A percentile compares a stretch with the other conserved stretches of the same genome.
Evolutionary conservation across 2,329 filamentous ascomycete genomes (phyloP).

Genomic region (Monosporascus sp.): DNA sequence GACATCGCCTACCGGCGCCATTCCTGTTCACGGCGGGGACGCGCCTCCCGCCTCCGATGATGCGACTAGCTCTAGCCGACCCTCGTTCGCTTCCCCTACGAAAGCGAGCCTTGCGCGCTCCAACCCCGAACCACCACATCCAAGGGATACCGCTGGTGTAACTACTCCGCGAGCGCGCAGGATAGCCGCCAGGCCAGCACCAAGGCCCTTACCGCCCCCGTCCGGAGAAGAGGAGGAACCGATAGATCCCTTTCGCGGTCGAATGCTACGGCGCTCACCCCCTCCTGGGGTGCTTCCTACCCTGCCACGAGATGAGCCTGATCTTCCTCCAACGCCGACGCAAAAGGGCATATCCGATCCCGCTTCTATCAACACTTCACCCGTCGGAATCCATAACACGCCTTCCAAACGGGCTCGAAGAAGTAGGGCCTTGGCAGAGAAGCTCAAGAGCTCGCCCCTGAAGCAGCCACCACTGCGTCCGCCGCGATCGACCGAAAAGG

Average conservation of each 20-base stretch:
- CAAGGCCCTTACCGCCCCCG: conserved; percentile 42
- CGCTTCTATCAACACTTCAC: conserved; percentile 45
- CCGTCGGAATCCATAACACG: conserved; percentile 54
- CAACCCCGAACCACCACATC: conserved; percentile 42
- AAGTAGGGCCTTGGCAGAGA: conserved; percentile 32
- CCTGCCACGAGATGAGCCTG: conserved; percentile 47
- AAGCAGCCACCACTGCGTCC: conserved; percentile 37
- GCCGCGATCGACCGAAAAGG: conserved; percentile 5
- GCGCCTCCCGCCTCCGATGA: conserved; percentile 11
- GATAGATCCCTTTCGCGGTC: conserved; percentile 35
- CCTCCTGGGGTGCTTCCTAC: conserved; percentile 27
- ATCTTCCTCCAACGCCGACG: conserved; percentile 55
- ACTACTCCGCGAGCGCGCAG: conserved; percentile 32
- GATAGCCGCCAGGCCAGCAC: conserved; percentile 36
- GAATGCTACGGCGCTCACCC: conserved; percentile 30
- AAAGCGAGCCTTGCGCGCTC: conserved; percentile 57
- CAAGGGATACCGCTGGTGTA: conserved; percentile 23
- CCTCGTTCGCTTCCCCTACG: conserved; percentile 63
- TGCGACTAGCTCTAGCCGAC: conserved; percentile 24
- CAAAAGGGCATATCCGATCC: conserved; percentile 44
- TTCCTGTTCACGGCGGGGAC: conserved; percentile 27
- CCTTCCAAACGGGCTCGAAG: conserved; percentile 45
- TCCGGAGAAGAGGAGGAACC: conserved; percentile 37
- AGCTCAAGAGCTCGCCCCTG: conserved; percentile 42
- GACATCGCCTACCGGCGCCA: conserved; percentile 48